phyloP scores from a whole-genome alignment of 2,329 filamentous ascomycete species.

The Ceratocystis cacaofunesta region DNA sequence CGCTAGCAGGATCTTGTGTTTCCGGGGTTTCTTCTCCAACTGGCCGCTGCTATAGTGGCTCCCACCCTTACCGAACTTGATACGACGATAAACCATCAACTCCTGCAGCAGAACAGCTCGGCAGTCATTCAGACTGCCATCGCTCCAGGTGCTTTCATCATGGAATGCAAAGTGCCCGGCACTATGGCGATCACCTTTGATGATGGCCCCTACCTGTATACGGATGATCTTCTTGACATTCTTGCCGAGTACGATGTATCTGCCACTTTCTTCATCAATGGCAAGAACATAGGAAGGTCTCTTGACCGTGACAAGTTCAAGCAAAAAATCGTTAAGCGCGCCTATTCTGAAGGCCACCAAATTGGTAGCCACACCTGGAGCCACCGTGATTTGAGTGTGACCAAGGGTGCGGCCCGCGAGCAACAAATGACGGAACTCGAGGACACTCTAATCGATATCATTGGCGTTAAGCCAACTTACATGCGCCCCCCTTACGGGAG shows the following conservation, averaged over 20 bases:
- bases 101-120: not conserved
- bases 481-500: constrained; percentile 33
- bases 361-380: constrained; percentile 41
- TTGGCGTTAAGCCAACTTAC: constrained; percentile 30
- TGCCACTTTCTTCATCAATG: constrained; percentile 28
- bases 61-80: constrained; percentile 1
- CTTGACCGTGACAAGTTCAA: constrained; percentile 17
- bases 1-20: not conserved
- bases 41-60: not conserved
- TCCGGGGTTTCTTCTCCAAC: constrained; percentile 1
- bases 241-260: constrained; percentile 23
- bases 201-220: constrained; percentile 32
- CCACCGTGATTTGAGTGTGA: constrained; percentile 29
- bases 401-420: constrained; percentile 24
- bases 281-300: constrained; percentile 23
- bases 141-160: constrained; percentile 14
- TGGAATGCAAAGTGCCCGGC: constrained; percentile 24
- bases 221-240: constrained; percentile 28
- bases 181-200: constrained; percentile 33
- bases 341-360: constrained; percentile 42
- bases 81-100: not conserved
- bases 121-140: not conserved
- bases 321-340: constrained; percentile 27
- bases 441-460: constrained; percentile 29
- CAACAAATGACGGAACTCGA: constrained; percentile 32